Conservation (phyloP, 441 rosid genomes). For the Melastoma candidum region DNA sequence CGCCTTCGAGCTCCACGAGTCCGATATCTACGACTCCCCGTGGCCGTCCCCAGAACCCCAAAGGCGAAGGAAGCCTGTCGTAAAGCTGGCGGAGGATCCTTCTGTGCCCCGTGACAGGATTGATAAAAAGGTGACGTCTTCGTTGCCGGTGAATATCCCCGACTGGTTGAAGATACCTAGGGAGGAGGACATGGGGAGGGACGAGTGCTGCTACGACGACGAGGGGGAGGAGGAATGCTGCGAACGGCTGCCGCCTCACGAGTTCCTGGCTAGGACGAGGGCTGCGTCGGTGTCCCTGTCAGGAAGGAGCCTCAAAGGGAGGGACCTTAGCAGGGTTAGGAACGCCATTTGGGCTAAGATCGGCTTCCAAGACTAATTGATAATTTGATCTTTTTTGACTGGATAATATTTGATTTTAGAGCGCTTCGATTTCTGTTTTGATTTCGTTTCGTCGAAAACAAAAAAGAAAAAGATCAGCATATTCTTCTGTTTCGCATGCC, state of each 20-base stretch:
- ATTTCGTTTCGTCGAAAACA: no score
- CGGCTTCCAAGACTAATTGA: conserved; percentile 11
- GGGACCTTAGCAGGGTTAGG: conserved; percentile 13
- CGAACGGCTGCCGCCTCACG: conserved; percentile 10
- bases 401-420: no score
- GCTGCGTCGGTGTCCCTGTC: conserved; percentile 1
- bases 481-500: no score
- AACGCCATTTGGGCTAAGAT: conserved; percentile 9
- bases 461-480: no score
- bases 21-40: no score
- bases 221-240: background rate
- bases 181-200: conserved; percentile 1
- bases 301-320: conserved; percentile 12
- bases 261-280: conserved; percentile 13
- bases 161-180: conserved; percentile 3
- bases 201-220: conserved; percentile 6
- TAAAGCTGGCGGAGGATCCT: no score
- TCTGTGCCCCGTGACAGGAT: background rate
- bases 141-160: conserved; percentile 5
- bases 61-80: no score
- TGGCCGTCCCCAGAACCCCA: no score
- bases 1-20: no score
- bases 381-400: no score
- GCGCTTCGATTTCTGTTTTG: no score
- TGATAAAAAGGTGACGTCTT: background rate